Evolutionary conservation across 176 grass and related monocot species (phyloP).

Genomic region (Aegilops sharonensis): DNA sequence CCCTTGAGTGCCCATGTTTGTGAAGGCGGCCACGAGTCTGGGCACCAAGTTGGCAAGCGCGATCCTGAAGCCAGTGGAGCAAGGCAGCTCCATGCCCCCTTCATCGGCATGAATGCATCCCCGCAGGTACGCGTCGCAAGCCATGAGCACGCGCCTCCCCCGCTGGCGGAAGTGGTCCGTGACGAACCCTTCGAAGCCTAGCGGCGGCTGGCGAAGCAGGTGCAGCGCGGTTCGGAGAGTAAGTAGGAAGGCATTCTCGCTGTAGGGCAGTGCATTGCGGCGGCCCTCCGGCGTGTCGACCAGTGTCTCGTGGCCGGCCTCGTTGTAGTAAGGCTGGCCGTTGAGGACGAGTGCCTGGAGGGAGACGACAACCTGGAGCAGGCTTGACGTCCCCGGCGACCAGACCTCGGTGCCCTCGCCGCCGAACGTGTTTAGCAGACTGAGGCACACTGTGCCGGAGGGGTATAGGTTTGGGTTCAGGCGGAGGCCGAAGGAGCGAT

Average conservation of each 20-base stretch:
- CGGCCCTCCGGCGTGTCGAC: background rate
- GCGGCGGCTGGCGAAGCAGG: background rate
- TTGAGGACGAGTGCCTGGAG: slow-evolving; percentile 16
- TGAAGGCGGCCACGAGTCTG: background rate
- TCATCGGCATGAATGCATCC: background rate
- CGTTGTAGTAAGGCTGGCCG: slow-evolving; percentile 14
- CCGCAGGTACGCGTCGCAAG: background rate
- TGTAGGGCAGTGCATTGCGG: background rate
- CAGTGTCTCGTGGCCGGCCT: background rate
- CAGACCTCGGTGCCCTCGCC: background rate
- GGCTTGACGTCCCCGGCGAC: background rate
- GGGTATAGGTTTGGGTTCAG: background rate
- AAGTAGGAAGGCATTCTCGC: background rate
- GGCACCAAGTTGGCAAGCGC: background rate
- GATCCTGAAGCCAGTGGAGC: background rate
- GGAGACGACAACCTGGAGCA: slow-evolving; percentile 17
- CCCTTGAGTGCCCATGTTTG: background rate
- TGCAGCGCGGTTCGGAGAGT: background rate
- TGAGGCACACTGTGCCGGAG: background rate
- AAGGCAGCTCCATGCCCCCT: background rate
- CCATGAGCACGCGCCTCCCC: background rate
- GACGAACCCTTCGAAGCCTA: background rate
- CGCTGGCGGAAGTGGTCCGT: background rate
- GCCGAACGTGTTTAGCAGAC: background rate
- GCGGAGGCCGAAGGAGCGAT: background rate